Evolutionary conservation across 164 flowering plant species (phyloP), one percentile per base, ranked within the genome.

Genomic region (Magnolia changhungtana): DNA sequence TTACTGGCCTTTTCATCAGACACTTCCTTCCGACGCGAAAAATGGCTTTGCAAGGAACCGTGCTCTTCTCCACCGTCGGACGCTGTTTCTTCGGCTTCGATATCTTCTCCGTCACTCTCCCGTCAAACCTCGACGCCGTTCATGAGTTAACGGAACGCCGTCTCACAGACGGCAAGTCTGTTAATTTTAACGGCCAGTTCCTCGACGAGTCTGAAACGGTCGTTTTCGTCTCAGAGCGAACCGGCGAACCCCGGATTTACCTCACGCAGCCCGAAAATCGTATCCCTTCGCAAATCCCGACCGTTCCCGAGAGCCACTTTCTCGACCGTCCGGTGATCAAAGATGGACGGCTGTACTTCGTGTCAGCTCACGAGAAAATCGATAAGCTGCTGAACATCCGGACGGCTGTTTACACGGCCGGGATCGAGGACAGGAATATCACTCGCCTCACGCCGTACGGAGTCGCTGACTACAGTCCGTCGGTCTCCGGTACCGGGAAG

Each of bases 141-240:
- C 1, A 13, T 6, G 10, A 1, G 3, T 67, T 37, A 51, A 63
- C 82, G 3, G 92, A 90, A 4, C 85, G 52, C 71, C 87, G 86
- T 74, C 87, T 93, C 67, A 88, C 96, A 20, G 98, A 92, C 77
- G 90, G 91, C 1, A 50, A 77, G 27, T 93, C 98, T 79, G 64
- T 94, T 86, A 94, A 94, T 74, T 91, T 83, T 80, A 94, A 92
- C 69, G 96, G 87, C 69, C 90, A 86, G n/a, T 92, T 92, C 75
- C 51, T 81, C 63, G 86, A 88, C 70, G 88, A 86, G 0, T 58
- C 85, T 10, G 80, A 82, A 29, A 59, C 87, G 58, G 10, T 90
- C 24, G 87, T 86, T 18, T 92, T 76, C 84, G 67, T 94, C 69
- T 92, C 98, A 18, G 98, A 94, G 76, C 73, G 96, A 75, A 75